A percentile compares a stretch with the other conserved stretches of the same genome.
These are phyloP conservation scores for Dothistroma septosporum DNA, from an alignment of 2,329 filamentous ascomycete species.

Conservation along the genomic window DNA sequence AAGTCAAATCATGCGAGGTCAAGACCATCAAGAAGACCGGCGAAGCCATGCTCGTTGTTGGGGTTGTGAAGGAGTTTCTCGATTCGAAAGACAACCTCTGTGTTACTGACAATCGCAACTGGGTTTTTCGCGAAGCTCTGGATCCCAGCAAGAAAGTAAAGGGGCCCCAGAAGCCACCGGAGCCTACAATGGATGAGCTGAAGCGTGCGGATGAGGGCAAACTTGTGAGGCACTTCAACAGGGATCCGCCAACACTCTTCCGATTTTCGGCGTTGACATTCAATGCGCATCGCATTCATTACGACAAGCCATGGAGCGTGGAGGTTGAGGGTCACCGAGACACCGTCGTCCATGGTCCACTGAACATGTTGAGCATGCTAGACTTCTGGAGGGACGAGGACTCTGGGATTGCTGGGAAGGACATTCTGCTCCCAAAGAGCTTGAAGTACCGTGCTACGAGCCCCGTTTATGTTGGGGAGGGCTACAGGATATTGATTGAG, in stretches of 20 bases:
- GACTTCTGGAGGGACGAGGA: slow-evolving; percentile 16
- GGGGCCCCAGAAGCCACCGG: slow-evolving; percentile 8
- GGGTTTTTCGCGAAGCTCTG: slow-evolving; percentile 16
- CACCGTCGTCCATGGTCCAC: slow-evolving; percentile 15
- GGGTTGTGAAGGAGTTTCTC: slow-evolving; percentile 14
- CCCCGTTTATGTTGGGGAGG: slow-evolving; percentile 16
- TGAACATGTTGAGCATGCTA: slow-evolving; percentile 15
- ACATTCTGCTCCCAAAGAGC: slow-evolving; percentile 10
- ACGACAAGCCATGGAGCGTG: slow-evolving; percentile 11
- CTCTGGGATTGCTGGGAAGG: neutral
- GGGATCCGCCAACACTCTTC: slow-evolving; percentile 8
- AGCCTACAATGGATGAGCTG: neutral
- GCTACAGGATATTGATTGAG: slow-evolving; percentile 16
- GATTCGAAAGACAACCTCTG: slow-evolving; percentile 7
- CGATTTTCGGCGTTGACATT: slow-evolving; percentile 15
- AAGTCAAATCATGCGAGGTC: slow-evolving; percentile 9
- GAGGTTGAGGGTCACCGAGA: slow-evolving; percentile 17
- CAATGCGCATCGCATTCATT: slow-evolving; percentile 18
- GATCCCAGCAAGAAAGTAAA: slow-evolving; percentile 9
- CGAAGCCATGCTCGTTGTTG: slow-evolving; percentile 13
- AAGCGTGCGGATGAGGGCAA: slow-evolving; percentile 5
- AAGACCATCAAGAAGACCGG: slow-evolving; percentile 16
- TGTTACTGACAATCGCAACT: slow-evolving; percentile 13
- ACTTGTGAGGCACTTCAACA: slow-evolving; percentile 5
- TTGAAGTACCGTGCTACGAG: slow-evolving; percentile 16